Base-by-base conservation (phyloP, 257 asterid genomes). In the Schizonepeta tenuifolia region DNA sequence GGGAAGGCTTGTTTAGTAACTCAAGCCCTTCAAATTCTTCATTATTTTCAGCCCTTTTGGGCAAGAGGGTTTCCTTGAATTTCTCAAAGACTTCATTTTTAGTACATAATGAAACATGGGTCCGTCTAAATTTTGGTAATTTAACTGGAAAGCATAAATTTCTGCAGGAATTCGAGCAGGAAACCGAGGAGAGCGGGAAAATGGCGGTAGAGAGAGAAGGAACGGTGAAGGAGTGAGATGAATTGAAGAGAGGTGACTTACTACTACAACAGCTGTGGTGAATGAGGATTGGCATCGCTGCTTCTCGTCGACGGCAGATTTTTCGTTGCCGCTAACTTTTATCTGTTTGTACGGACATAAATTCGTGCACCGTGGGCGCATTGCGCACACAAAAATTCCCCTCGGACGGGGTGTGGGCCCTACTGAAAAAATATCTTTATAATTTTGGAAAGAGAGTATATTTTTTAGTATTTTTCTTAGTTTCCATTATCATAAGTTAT, bases 1-100 rank as follows among this genome's bases (percentile, higher is more conserved):
- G 92, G 13, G 80, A 77, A 46, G 99, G 99, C 86, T 90, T 94
- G 73, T 79, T 75, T 6, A 79, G 96, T 65, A 92, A 85, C 69
- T 80, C 98, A 65, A 90, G 92, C 87, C 81, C 96, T 43, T 87
- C 93, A 15, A 73, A 6, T 36, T 83, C 88, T 53, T 84, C 89
- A 13, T 83, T 87, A 61, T 24, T 80, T 72, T 74, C 85, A 60
- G 76, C 77, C 79, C 59, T 28, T 62, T 55, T 71, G 61, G 86
- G 60, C 70, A 75, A 68, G 53, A 72, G 75, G 80, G 90, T 54
- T 12, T 75, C 86, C 75, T 61, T 69, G 36, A 58, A 76, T 61
- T 83, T 88, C 67, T 88, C 89, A 47, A 78, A 75, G 50, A 83
- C 82, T 24, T 86, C 96, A 46, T 86, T 90, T 79, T 85, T 86